Conservation (phyloP, 352 stramenopile species). For the Phytopythium oedochilum region DNA sequence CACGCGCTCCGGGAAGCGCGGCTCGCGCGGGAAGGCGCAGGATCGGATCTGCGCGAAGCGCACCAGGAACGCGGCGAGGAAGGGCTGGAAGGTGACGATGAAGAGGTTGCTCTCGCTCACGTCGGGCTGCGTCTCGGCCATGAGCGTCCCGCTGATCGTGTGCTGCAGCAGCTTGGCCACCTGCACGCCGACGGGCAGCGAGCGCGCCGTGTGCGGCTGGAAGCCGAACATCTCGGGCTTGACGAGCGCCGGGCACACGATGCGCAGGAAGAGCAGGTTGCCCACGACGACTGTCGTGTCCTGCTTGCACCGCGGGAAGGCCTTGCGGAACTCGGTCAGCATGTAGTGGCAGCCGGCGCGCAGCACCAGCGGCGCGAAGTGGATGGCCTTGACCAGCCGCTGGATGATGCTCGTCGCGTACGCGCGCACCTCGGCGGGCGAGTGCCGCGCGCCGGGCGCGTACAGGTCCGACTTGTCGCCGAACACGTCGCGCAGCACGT, state of each 20-base stretch:
- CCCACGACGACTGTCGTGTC: constrained; percentile 69
- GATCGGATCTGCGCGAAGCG: constrained; percentile 52
- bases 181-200: constrained; percentile 54
- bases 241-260: constrained; percentile 72
- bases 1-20: constrained; percentile 10
- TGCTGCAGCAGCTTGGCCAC: constrained; percentile 80
- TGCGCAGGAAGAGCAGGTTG: constrained; percentile 67
- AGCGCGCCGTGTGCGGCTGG: constrained; percentile 39
- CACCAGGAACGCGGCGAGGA: constrained; percentile 53
- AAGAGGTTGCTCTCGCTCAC: constrained; percentile 51
- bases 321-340: constrained; percentile 60
- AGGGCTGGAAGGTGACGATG: constrained; percentile 57
- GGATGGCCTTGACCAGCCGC: constrained; percentile 62
- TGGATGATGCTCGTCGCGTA: constrained; percentile 64
- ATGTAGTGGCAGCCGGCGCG: constrained; percentile 70
- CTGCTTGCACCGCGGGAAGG: constrained; percentile 60
- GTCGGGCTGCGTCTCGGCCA: constrained; percentile 44
- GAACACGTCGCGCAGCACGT: constrained; percentile 74
- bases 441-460: constrained; percentile 14
- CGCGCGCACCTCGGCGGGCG: constrained; percentile 33
- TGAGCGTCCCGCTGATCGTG: constrained; percentile 54
- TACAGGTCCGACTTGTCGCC: constrained; percentile 59
- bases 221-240: constrained; percentile 84
- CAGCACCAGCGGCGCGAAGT: constrained; percentile 69
- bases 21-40: constrained; percentile 17